These are phyloP conservation scores for Cyclotella baltica DNA, from an alignment of 108 stramenopile genomes.

Conservation along the genomic window DNA sequence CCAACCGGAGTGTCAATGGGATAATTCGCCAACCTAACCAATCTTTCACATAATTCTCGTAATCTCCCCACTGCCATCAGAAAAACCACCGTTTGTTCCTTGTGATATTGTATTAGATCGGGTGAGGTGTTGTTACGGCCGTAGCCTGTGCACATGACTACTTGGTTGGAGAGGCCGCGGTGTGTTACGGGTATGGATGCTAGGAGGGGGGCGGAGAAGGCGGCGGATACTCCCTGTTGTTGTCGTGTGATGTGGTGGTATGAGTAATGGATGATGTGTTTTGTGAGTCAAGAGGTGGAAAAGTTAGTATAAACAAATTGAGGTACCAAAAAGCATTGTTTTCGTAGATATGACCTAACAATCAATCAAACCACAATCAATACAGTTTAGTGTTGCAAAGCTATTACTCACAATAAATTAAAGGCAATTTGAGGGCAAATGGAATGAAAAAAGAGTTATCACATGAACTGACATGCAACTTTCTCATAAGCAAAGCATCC, in stretches of 20 bases:
- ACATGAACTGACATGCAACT: too few species aligned
- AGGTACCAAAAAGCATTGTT: background rate
- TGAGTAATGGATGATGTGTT: background rate
- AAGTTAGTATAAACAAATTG: background rate
- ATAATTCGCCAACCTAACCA: slow-evolving; percentile 71
- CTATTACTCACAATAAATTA: too few species aligned
- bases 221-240: slow-evolving; percentile 92
- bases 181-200: slow-evolving; percentile 97
- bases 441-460: too few species aligned
- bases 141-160: slow-evolving; percentile 93
- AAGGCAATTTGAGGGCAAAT: too few species aligned
- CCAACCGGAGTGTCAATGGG: slow-evolving; percentile 81
- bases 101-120: slow-evolving; percentile 85
- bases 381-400: too few species aligned
- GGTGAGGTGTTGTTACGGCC: slow-evolving; percentile 84
- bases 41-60: slow-evolving; percentile 60
- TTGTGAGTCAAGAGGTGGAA: too few species aligned
- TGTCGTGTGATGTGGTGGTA: background rate
- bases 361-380: too few species aligned
- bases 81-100: slow-evolving; percentile 90
- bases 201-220: slow-evolving; percentile 94
- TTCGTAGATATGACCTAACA: too few species aligned
- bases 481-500: background rate
- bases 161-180: slow-evolving; percentile 94
- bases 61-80: slow-evolving; percentile 91